Evolutionary conservation across 441 rosid species (phyloP), one percentile per base, ranked within the genome.

Genomic region (Syzygium syzygioides): DNA sequence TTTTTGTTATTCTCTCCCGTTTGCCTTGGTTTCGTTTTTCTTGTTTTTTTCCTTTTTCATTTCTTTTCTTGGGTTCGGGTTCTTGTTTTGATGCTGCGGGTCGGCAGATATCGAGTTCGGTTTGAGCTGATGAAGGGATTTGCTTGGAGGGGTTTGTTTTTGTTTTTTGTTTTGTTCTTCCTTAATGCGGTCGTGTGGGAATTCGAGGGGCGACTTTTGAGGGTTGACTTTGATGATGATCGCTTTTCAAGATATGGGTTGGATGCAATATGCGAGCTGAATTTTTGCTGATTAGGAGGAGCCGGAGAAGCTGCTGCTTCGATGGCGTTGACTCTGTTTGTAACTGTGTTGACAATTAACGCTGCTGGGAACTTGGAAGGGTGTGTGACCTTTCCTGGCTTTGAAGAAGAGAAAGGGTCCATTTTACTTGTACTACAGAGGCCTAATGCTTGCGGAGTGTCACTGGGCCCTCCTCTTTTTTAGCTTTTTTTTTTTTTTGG

Each of bases 41-140:
- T 28, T 60, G n/a, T n/a, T 59, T 26, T 12, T 59, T 13, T 5
- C 2, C 0, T 60, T 2, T 0, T 60, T 14, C 7, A 2, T 60
- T 60, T 28, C 14, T 45, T 76, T 14, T 76, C 25, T 7, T 13
- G n/a, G 52, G 10, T 76, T 76, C 83, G 52, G 83, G 23, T 76
- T 76, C 83, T n/a, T 76, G n/a, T 45, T 23, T 76, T 76, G 83
- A 76, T 76, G 83, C 52, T 13, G n/a, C 23, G 14, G 2, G 30
- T 76, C 83, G 83, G 14, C 25, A 0, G 52, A 48, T 23, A n/a
- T 76, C n/a, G n/a, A 41, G 48, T 76, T 41, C 83, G 9, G 83
- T 26, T 6, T 45, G n/a, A 76, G 52, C 83, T 76, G 52, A 26
- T 76, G 0, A 76, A 71, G 6, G 53, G n/a, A 52, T 18, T 41